A percentile compares a stretch with the other conserved stretches of the same genome.
phyloP scores from a whole-genome alignment of 139 green algal genomes.

The Micromonas commoda region DNA sequence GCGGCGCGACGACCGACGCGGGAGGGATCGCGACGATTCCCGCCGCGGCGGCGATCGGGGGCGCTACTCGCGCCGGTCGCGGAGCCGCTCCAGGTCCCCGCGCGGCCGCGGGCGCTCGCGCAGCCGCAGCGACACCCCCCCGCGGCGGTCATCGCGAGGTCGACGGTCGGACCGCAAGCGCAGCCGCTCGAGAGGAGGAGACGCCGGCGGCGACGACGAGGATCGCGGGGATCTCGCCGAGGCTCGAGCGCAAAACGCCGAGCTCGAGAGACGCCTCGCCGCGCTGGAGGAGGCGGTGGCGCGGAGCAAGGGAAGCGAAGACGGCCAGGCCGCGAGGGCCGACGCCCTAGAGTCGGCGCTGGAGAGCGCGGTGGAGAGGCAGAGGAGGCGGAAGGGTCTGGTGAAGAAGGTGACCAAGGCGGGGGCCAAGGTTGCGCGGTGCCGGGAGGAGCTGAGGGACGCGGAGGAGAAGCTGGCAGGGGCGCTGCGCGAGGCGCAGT shows the following conservation, averaged over 20 bases:
- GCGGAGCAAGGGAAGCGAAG: background rate
- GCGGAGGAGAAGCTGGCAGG: background rate
- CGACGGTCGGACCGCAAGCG: background rate
- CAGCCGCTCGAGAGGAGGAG: background rate
- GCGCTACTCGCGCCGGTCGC: too few species aligned
- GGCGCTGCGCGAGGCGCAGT: background rate
- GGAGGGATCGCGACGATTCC: background rate
- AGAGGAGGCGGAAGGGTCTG: background rate
- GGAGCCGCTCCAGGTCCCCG: too few species aligned
- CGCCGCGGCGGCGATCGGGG: too few species aligned
- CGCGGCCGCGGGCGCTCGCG: too few species aligned
- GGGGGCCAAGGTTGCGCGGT: background rate
- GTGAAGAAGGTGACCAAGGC: background rate
- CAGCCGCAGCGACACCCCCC: too few species aligned
- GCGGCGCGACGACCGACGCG: background rate
- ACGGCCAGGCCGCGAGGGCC: background rate
- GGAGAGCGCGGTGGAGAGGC: too few species aligned
- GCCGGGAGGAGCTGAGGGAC: background rate
- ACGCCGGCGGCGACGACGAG: background rate
- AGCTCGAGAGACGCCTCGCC: background rate
- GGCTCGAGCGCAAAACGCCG: too few species aligned
- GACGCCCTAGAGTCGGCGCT: background rate
- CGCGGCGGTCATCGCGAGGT: too few species aligned
- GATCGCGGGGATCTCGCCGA: background rate
- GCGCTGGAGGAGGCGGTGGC: background rate